Conservation (phyloP, 192 early-diverging fungal species). For the Gonapodya prolifera region DNA sequence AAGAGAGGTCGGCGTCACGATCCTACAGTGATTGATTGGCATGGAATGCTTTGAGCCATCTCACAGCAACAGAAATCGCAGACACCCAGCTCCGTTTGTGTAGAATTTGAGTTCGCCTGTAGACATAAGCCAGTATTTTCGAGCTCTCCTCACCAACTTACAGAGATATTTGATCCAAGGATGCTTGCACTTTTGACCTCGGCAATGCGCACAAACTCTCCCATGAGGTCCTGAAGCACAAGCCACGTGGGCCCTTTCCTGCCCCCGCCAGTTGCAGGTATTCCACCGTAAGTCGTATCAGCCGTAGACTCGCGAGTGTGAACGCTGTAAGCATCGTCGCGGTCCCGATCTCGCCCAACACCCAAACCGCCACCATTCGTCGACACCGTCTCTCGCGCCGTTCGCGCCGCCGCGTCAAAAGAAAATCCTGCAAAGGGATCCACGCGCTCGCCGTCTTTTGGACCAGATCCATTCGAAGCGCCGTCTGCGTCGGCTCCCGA, state of each 20-base stretch:
- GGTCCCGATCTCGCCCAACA: background rate
- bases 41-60: too few species aligned
- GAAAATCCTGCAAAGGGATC: background rate
- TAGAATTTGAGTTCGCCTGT: too few species aligned
- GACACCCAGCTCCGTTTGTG: too few species aligned
- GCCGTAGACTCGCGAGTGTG: background rate
- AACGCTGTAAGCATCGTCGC: background rate
- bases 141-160: background rate
- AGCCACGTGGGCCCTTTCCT: constrained; percentile 33
- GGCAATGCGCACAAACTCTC: constrained; percentile 43
- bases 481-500: background rate
- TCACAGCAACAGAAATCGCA: too few species aligned
- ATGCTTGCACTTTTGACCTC: constrained; percentile 36
- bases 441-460: background rate
- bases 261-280: background rate
- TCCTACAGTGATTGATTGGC: constrained; percentile 38
- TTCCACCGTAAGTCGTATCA: background rate
- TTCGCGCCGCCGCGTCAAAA: background rate
- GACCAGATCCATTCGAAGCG: background rate
- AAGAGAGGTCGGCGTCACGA: constrained; percentile 44
- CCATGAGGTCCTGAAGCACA: constrained; percentile 39
- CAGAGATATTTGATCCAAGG: constrained; percentile 21
- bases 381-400: background rate
- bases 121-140: too few species aligned
- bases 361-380: background rate